Evolutionary conservation across 2,329 filamentous ascomycete genomes (phyloP).

Genomic region (Apiospora marii): DNA sequence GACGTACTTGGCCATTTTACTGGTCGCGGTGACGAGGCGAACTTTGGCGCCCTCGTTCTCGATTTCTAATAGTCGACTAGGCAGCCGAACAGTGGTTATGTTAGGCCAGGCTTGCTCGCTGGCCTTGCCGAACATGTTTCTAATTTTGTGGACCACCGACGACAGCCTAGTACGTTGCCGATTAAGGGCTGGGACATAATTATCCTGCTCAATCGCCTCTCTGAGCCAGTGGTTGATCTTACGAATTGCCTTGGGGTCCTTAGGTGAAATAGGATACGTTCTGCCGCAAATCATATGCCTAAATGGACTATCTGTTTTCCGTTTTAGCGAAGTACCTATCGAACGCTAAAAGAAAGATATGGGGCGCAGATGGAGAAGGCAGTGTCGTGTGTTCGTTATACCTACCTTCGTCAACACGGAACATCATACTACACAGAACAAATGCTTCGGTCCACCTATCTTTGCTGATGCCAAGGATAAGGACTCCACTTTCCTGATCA

Average conservation of each 20-base stretch:
- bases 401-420: background rate
- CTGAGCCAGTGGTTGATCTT: background rate
- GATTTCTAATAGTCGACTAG: background rate
- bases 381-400: background rate
- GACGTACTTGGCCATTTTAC: background rate
- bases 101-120: no score
- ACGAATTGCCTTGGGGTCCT: background rate
- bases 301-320: background rate
- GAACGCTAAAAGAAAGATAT: background rate
- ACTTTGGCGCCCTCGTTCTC: background rate
- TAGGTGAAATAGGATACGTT: background rate
- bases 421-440: background rate
- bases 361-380: background rate
- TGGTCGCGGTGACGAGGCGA: background rate
- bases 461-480: background rate
- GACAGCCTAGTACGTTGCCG: no score
- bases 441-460: background rate
- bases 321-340: background rate
- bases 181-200: background rate
- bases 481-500: background rate
- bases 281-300: background rate
- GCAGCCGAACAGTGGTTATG: no score
- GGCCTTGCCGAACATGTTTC: no score
- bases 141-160: no score
- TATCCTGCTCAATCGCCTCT: background rate